A percentile compares a stretch with the other conserved stretches of the same genome.
These are phyloP conservation scores for Suillus decipiens DNA, from an alignment of 768 basidiomycete species.

Conservation along the genomic window DNA sequence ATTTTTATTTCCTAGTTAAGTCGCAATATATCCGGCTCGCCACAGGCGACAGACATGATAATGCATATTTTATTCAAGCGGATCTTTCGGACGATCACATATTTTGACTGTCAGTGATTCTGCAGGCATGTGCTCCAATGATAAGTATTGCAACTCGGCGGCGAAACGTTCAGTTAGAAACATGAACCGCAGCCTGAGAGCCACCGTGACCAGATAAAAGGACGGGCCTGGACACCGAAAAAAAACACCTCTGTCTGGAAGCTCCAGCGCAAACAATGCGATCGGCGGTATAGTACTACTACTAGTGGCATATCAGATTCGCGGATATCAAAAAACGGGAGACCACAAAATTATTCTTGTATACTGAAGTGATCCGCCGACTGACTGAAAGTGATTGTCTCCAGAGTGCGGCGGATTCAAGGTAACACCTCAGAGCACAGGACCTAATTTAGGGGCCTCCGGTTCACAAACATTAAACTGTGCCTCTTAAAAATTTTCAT, in stretches of 20 bases:
- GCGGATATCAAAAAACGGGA: neutral
- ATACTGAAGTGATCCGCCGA: conserved; percentile 1
- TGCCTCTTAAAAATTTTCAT: neutral
- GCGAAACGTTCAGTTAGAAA: neutral
- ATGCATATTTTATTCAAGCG: conserved; percentile 1
- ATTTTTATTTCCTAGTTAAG: neutral
- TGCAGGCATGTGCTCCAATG: neutral
- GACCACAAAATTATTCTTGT: neutral
- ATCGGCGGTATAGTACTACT: neutral
- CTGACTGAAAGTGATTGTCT: neutral
- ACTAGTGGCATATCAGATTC: neutral
- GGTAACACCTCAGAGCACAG: neutral
- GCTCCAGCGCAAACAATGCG: neutral
- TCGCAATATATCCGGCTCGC: neutral
- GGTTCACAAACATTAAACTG: neutral
- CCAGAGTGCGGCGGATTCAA: neutral
- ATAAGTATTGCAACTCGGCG: neutral
- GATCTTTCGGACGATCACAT: neutral
- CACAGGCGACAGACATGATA: neutral
- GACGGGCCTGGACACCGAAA: neutral
- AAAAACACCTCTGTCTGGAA: neutral
- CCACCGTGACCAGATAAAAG: neutral
- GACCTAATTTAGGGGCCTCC: neutral
- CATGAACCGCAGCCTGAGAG: neutral
- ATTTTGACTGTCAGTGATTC: neutral